Percentiles rank a stretch among this genome's conserved stretches.
Evolutionary conservation across 2,329 filamentous ascomycete genomes (phyloP).

Genomic region (Purpureocillium lavendulum): DNA sequence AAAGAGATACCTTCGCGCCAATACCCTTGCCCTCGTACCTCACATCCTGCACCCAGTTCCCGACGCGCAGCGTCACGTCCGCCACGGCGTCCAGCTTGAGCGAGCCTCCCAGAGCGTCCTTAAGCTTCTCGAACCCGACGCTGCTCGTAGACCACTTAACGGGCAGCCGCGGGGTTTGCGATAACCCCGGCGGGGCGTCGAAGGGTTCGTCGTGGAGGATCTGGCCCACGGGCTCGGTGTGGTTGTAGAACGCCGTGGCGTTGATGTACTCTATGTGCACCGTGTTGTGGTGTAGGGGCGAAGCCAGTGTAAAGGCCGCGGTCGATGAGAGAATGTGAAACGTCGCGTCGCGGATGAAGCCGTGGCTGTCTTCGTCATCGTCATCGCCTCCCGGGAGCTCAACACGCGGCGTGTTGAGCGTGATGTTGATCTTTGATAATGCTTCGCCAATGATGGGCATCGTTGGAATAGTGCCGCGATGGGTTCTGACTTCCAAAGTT

Average conservation of each 20-base stretch:
- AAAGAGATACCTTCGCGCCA: conserved; percentile 45
- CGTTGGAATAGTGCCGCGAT: conserved; percentile 63
- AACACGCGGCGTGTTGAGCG: conserved; percentile 63
- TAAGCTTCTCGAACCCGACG: conserved; percentile 76
- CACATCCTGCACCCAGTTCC: conserved; percentile 64
- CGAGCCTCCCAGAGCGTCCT: conserved; percentile 69
- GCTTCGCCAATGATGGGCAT: conserved; percentile 65
- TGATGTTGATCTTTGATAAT: conserved; percentile 63
- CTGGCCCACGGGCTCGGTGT: conserved; percentile 65
- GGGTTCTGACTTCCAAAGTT: conserved; percentile 64
- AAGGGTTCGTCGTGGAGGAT: conserved; percentile 72
- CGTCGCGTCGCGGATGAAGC: conserved; percentile 78
- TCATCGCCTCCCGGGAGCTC: conserved; percentile 41
- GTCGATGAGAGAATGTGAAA: conserved; percentile 84
- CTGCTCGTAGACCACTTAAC: conserved; percentile 71
- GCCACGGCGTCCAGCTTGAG: conserved; percentile 74
- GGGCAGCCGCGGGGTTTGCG: conserved; percentile 66
- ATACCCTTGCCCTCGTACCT: conserved; percentile 65
- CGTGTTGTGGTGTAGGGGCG: conserved; percentile 65
- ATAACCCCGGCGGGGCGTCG: conserved; percentile 65
- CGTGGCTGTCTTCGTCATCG: conserved; percentile 30
- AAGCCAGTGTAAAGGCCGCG: conserved; percentile 74
- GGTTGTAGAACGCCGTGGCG: conserved; percentile 79
- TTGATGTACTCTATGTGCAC: conserved; percentile 73
- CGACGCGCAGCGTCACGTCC: conserved; percentile 65